phyloP scores from a whole-genome alignment of 768 basidiomycete species.

The Sistotremastrum niveocremeum region DNA sequence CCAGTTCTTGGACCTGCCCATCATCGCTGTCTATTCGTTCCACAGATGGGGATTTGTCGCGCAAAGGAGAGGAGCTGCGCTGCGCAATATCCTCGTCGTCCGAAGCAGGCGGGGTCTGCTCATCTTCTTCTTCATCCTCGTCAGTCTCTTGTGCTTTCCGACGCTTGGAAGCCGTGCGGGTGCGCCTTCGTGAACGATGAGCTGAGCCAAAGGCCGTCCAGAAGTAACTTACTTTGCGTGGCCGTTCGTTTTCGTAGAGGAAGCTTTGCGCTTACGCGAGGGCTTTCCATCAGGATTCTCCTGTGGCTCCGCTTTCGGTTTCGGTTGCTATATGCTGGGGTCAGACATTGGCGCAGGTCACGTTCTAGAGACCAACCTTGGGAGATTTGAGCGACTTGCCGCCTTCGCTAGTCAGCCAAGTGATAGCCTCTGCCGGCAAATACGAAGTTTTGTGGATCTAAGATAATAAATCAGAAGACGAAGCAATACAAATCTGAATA shows the following conservation, averaged over 20 bases:
- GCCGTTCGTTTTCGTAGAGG: slow-evolving; percentile 30
- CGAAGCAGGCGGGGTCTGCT: slow-evolving; percentile 5
- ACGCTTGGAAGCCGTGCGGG: slow-evolving; percentile 13
- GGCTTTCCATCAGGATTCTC: slow-evolving; percentile 3
- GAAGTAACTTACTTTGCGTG: slow-evolving; percentile 34
- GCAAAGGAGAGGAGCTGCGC: background rate
- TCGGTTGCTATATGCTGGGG: background rate
- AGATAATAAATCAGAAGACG: background rate
- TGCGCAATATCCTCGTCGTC: slow-evolving; percentile 7
- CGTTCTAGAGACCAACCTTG: background rate
- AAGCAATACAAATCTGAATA: background rate
- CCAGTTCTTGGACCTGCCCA: slow-evolving; percentile 7
- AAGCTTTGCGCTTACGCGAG: slow-evolving; percentile 37
- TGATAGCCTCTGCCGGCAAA: slow-evolving; percentile 43
- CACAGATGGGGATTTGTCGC: background rate
- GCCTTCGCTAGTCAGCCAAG: slow-evolving; percentile 32
- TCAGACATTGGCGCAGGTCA: background rate
- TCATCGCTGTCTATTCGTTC: slow-evolving; percentile 8
- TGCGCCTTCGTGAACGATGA: slow-evolving; percentile 23
- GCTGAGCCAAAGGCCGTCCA: slow-evolving; percentile 13
- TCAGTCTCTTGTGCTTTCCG: slow-evolving; percentile 14
- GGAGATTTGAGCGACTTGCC: slow-evolving; percentile 4
- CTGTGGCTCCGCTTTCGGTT: slow-evolving; percentile 1
- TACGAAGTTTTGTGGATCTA: slow-evolving; percentile 60
- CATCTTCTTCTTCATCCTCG: slow-evolving; percentile 15